Base-by-base conservation (phyloP, 2,329 filamentous ascomycete species). In the Aspergillus glaucus region DNA sequence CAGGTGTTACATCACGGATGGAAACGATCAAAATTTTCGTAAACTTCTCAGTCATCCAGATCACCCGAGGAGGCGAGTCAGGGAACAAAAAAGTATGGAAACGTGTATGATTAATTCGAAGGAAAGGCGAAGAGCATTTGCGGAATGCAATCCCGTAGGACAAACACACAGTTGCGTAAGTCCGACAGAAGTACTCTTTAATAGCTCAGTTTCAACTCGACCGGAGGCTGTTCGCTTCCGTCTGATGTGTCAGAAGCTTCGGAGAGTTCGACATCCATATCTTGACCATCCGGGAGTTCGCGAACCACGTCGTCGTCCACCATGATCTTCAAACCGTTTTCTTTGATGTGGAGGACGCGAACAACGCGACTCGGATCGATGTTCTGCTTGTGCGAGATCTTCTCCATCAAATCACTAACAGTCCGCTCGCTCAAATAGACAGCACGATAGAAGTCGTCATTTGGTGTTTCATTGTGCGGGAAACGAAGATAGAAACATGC, bases 251-350 rank as follows among this genome's bases (percentile, higher is more conserved):
- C 47, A 19, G 49, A 53, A 4, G 59, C 47, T 57, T 93, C 85
- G 49, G 87, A 78, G 50, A 85, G 80, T 58, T 86, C 82, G 39
- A 80, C 79, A 34, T 79, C 74, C 86, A 97, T 93, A 62, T 95
- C 92, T 67, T 97, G 89, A 28, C 90, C 91, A 71, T 98, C 93
- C 1, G 83, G 80, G 46, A 97, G 75, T 66, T 92, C 86, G 41
- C 80, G 80, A 28, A 97, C 81, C 43, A 94, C 85, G 54, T 96
- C 90, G 62, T 97, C 90, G 61, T 97, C 93, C 59, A 97, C 79
- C 62, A 94, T 82, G 48, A 97, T 83, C 60, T 90, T 83, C 1
- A 96, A 71, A 0, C 89, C 89, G 55, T 84, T 83, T 12, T 83
- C 77, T 39, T 88, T 85, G 46, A 90, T 75, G 49, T 83, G 87